Evolutionary conservation across 225 moss, liverwort and hornwort species (phyloP).

Genomic region (Marchantia polymorpha): DNA sequence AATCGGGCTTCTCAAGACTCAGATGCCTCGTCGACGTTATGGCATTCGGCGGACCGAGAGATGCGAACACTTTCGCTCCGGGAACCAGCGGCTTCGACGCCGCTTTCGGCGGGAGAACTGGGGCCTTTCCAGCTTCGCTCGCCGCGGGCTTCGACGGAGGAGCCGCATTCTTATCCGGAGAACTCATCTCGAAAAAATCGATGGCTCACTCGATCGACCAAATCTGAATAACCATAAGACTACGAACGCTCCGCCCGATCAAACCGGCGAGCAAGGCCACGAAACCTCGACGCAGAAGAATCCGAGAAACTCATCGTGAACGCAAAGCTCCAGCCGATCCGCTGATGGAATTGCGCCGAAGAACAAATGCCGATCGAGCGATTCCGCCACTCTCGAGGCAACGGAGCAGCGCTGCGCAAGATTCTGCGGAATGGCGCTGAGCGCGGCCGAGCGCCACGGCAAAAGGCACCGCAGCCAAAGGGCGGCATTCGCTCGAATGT

Average conservation of each 20-base stretch:
- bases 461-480: neutral
- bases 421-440: neutral
- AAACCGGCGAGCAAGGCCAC: neutral
- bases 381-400: neutral
- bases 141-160: neutral
- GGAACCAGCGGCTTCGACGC: neutral
- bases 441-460: neutral
- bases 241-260: too few species aligned
- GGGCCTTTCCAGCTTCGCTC: neutral
- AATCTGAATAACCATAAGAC: neutral
- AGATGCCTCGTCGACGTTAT: constrained; percentile 29
- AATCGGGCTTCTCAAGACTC: constrained; percentile 40
- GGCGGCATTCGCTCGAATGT: neutral
- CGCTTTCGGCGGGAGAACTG: neutral
- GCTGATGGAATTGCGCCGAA: too few species aligned
- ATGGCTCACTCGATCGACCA: neutral
- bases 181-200: constrained; percentile 10
- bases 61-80: constrained; percentile 9
- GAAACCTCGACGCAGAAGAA: neutral
- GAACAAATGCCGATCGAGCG: neutral
- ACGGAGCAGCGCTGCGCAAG: neutral
- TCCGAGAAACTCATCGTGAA: neutral
- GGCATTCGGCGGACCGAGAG: constrained; percentile 17
- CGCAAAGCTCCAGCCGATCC: neutral
- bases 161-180: neutral